A percentile compares a stretch with the other conserved stretches of the same genome.
These are phyloP conservation scores for Hyphopichia homilentoma DNA, from an alignment of 805 yeast genomes.

Conservation along the genomic window DNA sequence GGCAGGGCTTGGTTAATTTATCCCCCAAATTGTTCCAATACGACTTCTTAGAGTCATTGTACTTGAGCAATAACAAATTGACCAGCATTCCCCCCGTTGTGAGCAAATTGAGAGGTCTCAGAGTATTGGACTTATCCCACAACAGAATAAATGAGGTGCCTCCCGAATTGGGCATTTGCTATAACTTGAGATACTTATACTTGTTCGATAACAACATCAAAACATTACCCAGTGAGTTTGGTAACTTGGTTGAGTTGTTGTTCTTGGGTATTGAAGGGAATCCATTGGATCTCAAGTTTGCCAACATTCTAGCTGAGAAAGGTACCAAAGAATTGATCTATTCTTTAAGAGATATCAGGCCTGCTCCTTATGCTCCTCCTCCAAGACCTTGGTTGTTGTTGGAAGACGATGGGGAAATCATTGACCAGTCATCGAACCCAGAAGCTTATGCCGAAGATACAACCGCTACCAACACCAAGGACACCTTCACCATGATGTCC, in stretches of 20 bases:
- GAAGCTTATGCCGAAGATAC: conserved; percentile 28
- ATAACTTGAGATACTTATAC: conserved; percentile 74
- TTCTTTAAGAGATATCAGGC: conserved; percentile 78
- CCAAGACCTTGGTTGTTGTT: conserved; percentile 83
- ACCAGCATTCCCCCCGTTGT: conserved; percentile 64
- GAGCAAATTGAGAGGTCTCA: conserved; percentile 62
- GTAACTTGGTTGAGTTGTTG: conserved; percentile 77
- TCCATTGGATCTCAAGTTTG: conserved; percentile 63
- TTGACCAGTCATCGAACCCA: conserved; percentile 29
- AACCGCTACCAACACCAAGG: conserved; percentile 21
- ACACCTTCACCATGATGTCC: conserved; percentile 70
- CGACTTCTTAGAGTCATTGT: conserved; percentile 79
- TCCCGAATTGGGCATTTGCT: conserved; percentile 77
- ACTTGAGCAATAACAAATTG: conserved; percentile 81
- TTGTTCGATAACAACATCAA: conserved; percentile 82
- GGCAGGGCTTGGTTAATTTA: conserved; percentile 73
- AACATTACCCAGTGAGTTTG: conserved; percentile 79
- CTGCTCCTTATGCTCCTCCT: conserved; percentile 58
- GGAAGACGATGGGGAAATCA: conserved; percentile 70
- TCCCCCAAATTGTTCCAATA: conserved; percentile 77
- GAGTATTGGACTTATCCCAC: conserved; percentile 81
- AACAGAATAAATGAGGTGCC: conserved; percentile 75
- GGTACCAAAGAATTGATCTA: conserved; percentile 84
- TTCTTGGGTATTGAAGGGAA: conserved; percentile 94
- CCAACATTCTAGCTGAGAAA: conserved; percentile 67